Evolutionary conservation across 2,329 filamentous ascomycete genomes (phyloP).

Genomic region (Neonectria coccinea): DNA sequence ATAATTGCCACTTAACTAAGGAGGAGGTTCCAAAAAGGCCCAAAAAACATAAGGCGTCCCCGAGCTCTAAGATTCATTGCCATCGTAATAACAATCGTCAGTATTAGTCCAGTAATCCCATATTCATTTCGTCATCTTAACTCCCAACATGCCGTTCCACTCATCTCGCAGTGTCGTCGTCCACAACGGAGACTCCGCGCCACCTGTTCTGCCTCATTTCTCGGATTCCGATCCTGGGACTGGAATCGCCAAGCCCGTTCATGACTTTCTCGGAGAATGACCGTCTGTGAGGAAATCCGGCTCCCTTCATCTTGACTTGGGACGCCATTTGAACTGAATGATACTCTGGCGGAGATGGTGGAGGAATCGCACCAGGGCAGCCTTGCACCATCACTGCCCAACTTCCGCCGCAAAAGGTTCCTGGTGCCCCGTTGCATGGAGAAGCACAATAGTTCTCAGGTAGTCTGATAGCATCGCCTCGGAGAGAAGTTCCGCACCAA

Average conservation of each 20-base stretch:
- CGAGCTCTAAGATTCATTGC: constrained; percentile 2
- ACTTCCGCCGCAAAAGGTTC: constrained; percentile 41
- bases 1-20: constrained; percentile 16
- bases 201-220: constrained; percentile 9
- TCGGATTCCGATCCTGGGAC: constrained; percentile 6
- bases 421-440: constrained; percentile 34
- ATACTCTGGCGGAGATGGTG: constrained; percentile 1
- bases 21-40: constrained; percentile 27
- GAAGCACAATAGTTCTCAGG: constrained; percentile 42
- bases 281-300: no score
- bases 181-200: neutral
- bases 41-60: neutral
- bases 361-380: constrained; percentile 8
- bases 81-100: neutral
- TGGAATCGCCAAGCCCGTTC: neutral
- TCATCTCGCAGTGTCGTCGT: neutral
- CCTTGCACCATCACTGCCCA: constrained; percentile 44
- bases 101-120: neutral
- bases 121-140: neutral
- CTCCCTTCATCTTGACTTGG: neutral
- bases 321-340: neutral
- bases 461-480: constrained; percentile 38
- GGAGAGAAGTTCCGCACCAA: constrained; percentile 58
- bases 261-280: neutral
- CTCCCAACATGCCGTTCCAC: neutral